A percentile compares a stretch with the other conserved stretches of the same genome.
phyloP scores from a whole-genome alignment of 164 flowering plant species.

The Liriodendron chinense region DNA sequence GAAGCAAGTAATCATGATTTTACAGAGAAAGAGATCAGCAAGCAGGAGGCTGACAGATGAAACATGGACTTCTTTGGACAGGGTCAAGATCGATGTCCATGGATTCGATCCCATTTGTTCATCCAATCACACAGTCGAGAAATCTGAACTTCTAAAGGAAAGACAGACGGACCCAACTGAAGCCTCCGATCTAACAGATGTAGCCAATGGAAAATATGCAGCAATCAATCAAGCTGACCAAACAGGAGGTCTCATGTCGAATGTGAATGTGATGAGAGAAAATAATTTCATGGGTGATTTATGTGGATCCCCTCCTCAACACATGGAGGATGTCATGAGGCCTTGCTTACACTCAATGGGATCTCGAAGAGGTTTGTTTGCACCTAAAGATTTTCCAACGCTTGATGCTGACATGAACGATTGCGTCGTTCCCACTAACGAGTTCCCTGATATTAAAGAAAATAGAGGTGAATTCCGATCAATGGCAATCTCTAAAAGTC shows the following conservation, averaged over 20 bases:
- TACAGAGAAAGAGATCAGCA: conserved; percentile 4
- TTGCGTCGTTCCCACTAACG: background rate
- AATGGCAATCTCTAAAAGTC: background rate
- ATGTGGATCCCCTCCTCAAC: conserved; percentile 9
- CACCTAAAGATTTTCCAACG: conserved; percentile 1
- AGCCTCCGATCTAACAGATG: background rate
- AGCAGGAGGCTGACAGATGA: conserved; percentile 15
- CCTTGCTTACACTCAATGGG: conserved; percentile 13
- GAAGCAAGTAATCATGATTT: background rate
- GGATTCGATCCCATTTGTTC: conserved; percentile 5
- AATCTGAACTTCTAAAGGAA: conserved; percentile 12
- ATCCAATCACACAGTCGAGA: conserved; percentile 6
- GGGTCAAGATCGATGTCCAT: conserved; percentile 4
- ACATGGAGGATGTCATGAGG: conserved; percentile 11
- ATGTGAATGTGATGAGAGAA: conserved; percentile 11
- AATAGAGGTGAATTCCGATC: conserved; percentile 26
- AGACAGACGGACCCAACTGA: conserved; percentile 6
- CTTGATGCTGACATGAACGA: conserved; percentile 8
- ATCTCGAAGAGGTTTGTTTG: conserved; percentile 29
- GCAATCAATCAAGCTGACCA: conserved; percentile 4
- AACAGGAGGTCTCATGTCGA: conserved; percentile 3
- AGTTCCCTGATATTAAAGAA: conserved; percentile 14
- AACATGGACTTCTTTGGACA: conserved; percentile 10
- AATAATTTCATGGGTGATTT: conserved; percentile 16
- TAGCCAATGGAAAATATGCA: background rate